Evolutionary conservation across 768 basidiomycete genomes (phyloP).

Genomic region (Lactarius hatsudake): DNA sequence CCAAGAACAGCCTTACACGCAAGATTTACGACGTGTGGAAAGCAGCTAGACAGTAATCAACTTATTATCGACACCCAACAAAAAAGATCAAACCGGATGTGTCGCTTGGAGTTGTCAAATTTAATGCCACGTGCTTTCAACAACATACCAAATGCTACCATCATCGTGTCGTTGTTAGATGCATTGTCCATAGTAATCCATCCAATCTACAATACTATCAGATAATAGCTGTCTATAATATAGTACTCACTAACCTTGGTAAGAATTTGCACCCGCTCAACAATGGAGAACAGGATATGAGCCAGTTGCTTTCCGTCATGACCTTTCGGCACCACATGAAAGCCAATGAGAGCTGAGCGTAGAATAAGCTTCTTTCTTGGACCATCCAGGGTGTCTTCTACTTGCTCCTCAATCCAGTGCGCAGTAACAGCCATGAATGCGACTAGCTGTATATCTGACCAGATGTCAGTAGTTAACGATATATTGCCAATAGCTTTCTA

Average conservation of each 20-base stretch:
- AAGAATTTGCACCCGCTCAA: slow-evolving; percentile 33
- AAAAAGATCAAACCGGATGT: slow-evolving; percentile 11
- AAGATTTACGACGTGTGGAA: slow-evolving; percentile 28
- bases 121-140: slow-evolving; percentile 16
- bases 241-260: slow-evolving; percentile 27
- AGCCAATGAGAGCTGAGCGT: slow-evolving; percentile 38
- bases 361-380: slow-evolving; percentile 20
- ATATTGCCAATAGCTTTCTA: not conserved
- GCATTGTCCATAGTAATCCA: slow-evolving; percentile 37
- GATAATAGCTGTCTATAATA: not conserved
- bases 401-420: slow-evolving; percentile 38
- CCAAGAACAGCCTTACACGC: slow-evolving; percentile 5
- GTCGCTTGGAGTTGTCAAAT: slow-evolving; percentile 15
- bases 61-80: slow-evolving; percentile 12
- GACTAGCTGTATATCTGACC: slow-evolving; percentile 36
- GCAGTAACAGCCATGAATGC: slow-evolving; percentile 45
- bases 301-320: slow-evolving; percentile 42
- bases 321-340: slow-evolving; percentile 36
- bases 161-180: slow-evolving; percentile 29
- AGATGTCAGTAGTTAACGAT: slow-evolving; percentile 22
- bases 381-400: too few species aligned
- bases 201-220: slow-evolving; percentile 35
- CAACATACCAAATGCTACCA: not conserved
- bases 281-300: slow-evolving; percentile 34
- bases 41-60: slow-evolving; percentile 25